Percentiles rank a stretch among this genome's conserved stretches.
These are phyloP conservation scores for Yarrowia sp. DNA, from an alignment of 805 yeast genomes.

Conservation along the genomic window DNA sequence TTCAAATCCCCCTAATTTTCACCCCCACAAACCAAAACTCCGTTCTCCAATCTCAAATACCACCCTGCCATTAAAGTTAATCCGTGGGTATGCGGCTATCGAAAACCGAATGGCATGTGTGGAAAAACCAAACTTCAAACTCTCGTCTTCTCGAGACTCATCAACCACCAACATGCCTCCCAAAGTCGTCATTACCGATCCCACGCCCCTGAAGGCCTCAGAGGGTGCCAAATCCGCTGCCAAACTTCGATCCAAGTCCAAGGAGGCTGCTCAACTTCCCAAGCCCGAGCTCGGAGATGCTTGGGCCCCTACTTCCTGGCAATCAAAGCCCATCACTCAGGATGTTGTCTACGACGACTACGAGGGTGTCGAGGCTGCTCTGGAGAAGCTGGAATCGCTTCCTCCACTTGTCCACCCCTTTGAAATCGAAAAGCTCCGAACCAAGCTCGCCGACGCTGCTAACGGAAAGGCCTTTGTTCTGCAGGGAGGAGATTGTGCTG, in stretches of 20 bases:
- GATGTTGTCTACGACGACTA: constrained; percentile 45
- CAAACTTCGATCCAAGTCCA: constrained; percentile 41
- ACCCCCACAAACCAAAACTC: no score
- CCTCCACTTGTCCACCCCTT: constrained; percentile 45
- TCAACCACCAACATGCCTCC: constrained; percentile 31
- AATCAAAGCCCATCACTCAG: constrained; percentile 44
- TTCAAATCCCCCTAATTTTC: not conserved
- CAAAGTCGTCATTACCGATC: constrained; percentile 37
- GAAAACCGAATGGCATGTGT: no score
- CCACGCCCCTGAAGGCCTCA: constrained; percentile 40
- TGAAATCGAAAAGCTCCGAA: constrained; percentile 41
- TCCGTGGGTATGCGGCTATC: constrained; percentile 22
- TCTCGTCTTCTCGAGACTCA: constrained; percentile 6
- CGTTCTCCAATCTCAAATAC: no score
- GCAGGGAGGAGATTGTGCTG: constrained; percentile 49
- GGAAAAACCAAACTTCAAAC: constrained; percentile 1
- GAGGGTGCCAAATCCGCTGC: constrained; percentile 43
- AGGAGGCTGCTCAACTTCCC: constrained; percentile 30
- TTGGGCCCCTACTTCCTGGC: constrained; percentile 47
- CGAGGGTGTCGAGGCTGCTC: constrained; percentile 41
- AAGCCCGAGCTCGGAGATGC: constrained; percentile 29
- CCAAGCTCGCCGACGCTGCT: constrained; percentile 43
- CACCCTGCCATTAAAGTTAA: not conserved
- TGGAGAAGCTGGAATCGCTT: constrained; percentile 43
- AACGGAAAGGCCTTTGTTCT: constrained; percentile 46